These are phyloP conservation scores for Mucor circinelloides DNA, from an alignment of 371 early-diverging fungal species.

Conservation along the genomic window DNA sequence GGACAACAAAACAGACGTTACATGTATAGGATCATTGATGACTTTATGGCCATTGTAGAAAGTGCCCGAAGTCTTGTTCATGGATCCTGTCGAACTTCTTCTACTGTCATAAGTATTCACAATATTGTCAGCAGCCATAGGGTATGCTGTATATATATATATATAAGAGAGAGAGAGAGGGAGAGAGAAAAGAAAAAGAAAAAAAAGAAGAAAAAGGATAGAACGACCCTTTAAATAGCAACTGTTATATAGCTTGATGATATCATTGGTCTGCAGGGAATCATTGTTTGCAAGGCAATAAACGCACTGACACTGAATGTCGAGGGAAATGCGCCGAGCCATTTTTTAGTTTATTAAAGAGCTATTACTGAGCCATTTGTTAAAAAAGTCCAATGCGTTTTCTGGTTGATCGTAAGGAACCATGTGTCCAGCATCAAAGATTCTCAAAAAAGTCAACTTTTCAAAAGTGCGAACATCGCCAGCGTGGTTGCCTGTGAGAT, in stretches of 20 bases:
- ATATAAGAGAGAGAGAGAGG: background rate
- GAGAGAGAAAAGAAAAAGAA: background rate
- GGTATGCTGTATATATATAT: background rate
- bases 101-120: conserved; percentile 15
- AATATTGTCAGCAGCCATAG: conserved; percentile 14
- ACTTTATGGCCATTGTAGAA: conserved; percentile 50
- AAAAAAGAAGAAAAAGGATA: background rate
- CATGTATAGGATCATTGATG: conserved; percentile 74
- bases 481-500: conserved; percentile 44
- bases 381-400: conserved; percentile 55
- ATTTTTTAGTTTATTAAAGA: conserved; percentile 16
- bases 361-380: conserved; percentile 51
- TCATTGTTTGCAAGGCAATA: background rate
- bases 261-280: background rate
- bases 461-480: conserved; percentile 72
- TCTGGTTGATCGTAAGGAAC: conserved; percentile 70
- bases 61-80: background rate
- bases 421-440: conserved; percentile 92
- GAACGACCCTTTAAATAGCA: background rate
- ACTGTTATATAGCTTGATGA: background rate
- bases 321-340: background rate
- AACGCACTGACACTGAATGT: background rate
- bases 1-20: conserved; percentile 4
- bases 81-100: background rate
- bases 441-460: conserved; percentile 78